A percentile compares a stretch with the other conserved stretches of the same genome.
phyloP scores from a whole-genome alignment of 2,329 filamentous ascomycete genomes.

The Fonsecaea nubica region DNA sequence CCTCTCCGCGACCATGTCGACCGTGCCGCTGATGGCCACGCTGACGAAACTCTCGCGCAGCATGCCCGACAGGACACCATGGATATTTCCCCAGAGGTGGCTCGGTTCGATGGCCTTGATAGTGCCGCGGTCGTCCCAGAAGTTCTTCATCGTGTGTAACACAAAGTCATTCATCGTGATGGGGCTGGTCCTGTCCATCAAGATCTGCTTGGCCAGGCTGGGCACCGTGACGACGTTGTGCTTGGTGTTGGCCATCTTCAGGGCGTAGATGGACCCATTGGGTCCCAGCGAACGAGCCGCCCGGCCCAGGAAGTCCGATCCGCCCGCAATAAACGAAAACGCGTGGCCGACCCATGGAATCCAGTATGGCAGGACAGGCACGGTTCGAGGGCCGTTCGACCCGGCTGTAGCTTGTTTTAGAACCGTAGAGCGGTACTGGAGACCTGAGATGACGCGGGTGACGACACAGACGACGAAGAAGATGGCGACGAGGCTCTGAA shows the following conservation, averaged over 20 bases:
- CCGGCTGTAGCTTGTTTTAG: constrained; percentile 38
- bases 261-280: constrained; percentile 34
- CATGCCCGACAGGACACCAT: constrained; percentile 50
- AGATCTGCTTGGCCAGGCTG: constrained; percentile 52
- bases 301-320: constrained; percentile 18
- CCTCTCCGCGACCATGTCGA: constrained; percentile 51
- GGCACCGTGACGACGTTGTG: constrained; percentile 60
- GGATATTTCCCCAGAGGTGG: constrained; percentile 47
- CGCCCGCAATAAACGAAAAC: constrained; percentile 49
- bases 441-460: constrained; percentile 49
- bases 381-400: constrained; percentile 43
- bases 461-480: constrained; percentile 43
- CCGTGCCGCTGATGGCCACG: constrained; percentile 44
- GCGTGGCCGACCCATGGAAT: constrained; percentile 64
- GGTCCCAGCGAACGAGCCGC: constrained; percentile 22
- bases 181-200: constrained; percentile 44
- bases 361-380: constrained; percentile 65
- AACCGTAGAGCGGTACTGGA: constrained; percentile 41
- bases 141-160: constrained; percentile 48
- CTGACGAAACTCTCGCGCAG: constrained; percentile 56
- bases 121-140: constrained; percentile 52
- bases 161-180: constrained; percentile 43
- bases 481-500: constrained; percentile 11
- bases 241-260: constrained; percentile 48
- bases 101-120: constrained; percentile 46